These are phyloP conservation scores for Houttuynia cordata DNA, from an alignment of 164 flowering plant species.

Conservation along the genomic window DNA sequence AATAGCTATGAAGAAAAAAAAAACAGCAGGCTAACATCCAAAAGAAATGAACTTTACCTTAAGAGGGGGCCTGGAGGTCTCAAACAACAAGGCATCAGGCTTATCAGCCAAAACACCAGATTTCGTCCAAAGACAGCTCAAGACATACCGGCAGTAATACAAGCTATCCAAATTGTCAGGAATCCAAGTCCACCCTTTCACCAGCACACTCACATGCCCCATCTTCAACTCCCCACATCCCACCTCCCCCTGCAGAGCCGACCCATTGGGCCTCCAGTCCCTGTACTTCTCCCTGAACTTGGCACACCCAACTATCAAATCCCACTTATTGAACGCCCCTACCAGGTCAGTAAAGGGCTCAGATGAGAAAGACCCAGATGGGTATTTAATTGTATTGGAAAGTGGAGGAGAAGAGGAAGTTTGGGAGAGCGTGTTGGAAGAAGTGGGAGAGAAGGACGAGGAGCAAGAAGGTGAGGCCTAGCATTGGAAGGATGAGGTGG, in stretches of 20 bases:
- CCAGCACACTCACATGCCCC: constrained; percentile 69
- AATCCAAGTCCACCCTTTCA: constrained; percentile 99
- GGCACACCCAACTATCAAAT: constrained; percentile 68
- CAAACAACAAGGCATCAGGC: constrained; percentile 87
- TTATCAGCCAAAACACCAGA: constrained; percentile 77
- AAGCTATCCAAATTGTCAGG: constrained; percentile 94
- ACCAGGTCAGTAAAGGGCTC: constrained; percentile 62
- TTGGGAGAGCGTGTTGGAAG: constrained; percentile 40
- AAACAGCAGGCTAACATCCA: not conserved
- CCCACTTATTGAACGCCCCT: constrained; percentile 71
- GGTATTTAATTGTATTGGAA: not conserved
- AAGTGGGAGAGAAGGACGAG: constrained; percentile 49
- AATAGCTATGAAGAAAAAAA: not conserved
- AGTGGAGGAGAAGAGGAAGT: constrained; percentile 24
- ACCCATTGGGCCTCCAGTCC: constrained; percentile 12
- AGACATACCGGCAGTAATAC: constrained; percentile 76
- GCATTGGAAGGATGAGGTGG: constrained; percentile 37
- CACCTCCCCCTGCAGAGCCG: constrained; percentile 36
- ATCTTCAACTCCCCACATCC: constrained; percentile 47
- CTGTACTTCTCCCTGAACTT: constrained; percentile 40
- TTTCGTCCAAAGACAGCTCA: constrained; percentile 98
- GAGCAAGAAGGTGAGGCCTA: constrained; percentile 27
- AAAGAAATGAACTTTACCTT: constrained; percentile 25
- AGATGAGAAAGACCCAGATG: constrained; percentile 1
- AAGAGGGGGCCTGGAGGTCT: constrained; percentile 74